phyloP scores from a whole-genome alignment of 345 rosid genomes.

The Syzygium aromaticum region DNA sequence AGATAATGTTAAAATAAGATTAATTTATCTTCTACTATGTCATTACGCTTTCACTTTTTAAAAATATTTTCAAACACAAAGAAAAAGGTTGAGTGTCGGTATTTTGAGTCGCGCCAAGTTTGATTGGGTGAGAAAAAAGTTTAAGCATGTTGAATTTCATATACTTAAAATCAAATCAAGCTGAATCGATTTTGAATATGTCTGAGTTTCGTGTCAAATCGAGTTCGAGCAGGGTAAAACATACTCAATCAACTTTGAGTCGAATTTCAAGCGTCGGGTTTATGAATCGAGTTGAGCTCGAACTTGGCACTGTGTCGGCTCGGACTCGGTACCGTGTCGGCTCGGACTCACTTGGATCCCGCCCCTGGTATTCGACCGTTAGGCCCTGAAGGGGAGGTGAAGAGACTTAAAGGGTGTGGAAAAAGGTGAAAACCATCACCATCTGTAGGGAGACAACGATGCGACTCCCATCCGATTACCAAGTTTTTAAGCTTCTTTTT shows the following conservation, averaged over 20 bases:
- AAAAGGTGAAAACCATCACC: slow-evolving; percentile 1
- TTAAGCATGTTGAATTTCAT: neutral
- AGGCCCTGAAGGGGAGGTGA: neutral
- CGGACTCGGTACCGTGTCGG: neutral
- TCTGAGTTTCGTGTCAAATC: neutral
- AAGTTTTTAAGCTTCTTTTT: neutral
- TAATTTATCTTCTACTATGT: neutral
- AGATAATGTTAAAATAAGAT: neutral
- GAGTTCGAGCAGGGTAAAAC: neutral
- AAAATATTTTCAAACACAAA: neutral
- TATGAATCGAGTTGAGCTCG: neutral
- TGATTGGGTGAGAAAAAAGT: neutral
- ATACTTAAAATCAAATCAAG: neutral
- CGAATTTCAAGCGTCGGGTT: neutral
- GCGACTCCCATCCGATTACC: neutral
- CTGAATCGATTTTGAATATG: neutral
- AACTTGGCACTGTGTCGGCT: neutral
- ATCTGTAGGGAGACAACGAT: neutral
- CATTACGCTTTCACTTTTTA: neutral
- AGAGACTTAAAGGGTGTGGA: neutral
- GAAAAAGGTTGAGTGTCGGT: neutral
- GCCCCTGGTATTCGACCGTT: neutral
- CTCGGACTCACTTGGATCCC: neutral
- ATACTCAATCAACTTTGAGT: neutral
- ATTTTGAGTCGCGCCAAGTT: neutral